Evolutionary conservation across 208 protist genomes (phyloP).

Genomic region (Herpetomonas tarakana): DNA sequence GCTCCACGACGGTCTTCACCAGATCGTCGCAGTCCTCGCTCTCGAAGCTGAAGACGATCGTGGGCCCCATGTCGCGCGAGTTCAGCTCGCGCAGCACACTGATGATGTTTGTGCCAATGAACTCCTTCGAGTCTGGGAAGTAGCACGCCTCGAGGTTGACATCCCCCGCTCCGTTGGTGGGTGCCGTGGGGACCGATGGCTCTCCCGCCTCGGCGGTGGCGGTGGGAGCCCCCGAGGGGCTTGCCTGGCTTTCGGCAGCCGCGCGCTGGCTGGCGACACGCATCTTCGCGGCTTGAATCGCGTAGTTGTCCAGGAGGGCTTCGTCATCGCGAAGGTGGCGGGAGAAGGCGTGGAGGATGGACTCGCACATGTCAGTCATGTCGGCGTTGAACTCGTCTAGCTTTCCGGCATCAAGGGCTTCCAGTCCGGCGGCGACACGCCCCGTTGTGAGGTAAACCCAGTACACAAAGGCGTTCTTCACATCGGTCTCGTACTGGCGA

Average conservation of each 20-base stretch:
- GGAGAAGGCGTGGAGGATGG: constrained; percentile 69
- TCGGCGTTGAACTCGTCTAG: constrained; percentile 37
- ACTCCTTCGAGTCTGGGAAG: constrained; percentile 84
- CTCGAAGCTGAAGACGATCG: constrained; percentile 92
- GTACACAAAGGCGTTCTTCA: constrained; percentile 79
- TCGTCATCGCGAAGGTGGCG: constrained; percentile 74
- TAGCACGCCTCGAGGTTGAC: constrained; percentile 5
- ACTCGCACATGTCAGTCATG: constrained; percentile 45
- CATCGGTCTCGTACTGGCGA: constrained; percentile 79
- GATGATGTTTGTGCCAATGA: constrained; percentile 78
- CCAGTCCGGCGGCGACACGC: constrained; percentile 33
- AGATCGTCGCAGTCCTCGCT: constrained; percentile 86
- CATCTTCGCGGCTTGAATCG: constrained; percentile 36
- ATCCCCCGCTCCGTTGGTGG: neutral
- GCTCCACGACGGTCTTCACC: constrained; percentile 67
- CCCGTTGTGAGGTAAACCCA: constrained; percentile 65
- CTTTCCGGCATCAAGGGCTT: constrained; percentile 30
- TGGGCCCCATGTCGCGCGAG: constrained; percentile 82
- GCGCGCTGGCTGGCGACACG: constrained; percentile 9
- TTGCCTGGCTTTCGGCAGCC: constrained; percentile 14
- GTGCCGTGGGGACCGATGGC: too few relatives aligned
- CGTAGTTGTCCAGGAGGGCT: constrained; percentile 53
- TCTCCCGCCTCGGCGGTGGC: neutral
- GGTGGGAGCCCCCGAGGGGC: neutral
- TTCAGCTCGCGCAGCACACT: constrained; percentile 89